phyloP scores from a whole-genome alignment of 2,329 filamentous ascomycete genomes.

The Rhynchosporium agropyri region DNA sequence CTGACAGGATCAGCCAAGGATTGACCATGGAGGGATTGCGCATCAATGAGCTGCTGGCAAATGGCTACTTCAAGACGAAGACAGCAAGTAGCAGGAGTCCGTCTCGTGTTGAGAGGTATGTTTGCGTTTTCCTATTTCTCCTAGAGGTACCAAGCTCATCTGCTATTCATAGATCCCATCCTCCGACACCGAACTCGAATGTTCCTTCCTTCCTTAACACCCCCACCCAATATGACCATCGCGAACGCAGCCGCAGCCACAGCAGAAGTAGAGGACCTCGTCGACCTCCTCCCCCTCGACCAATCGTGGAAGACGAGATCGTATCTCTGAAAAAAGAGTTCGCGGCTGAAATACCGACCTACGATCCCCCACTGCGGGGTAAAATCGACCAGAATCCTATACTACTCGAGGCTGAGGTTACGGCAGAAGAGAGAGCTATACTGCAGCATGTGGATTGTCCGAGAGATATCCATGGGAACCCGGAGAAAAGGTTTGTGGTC shows the following conservation, averaged over 20 bases:
- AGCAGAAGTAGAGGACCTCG: slow-evolving; percentile 24
- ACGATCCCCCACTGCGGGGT: slow-evolving; percentile 63
- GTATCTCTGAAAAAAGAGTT: slow-evolving; percentile 64
- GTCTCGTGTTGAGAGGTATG: slow-evolving; percentile 37
- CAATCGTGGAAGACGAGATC: slow-evolving; percentile 70
- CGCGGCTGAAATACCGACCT: slow-evolving; percentile 38
- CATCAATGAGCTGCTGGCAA: slow-evolving; percentile 45
- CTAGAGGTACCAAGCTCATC: background rate
- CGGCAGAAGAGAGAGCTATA: slow-evolving; percentile 38
- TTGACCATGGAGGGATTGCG: slow-evolving; percentile 32
- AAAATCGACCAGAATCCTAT: slow-evolving; percentile 69
- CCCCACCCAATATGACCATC: slow-evolving; percentile 19
- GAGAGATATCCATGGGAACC: slow-evolving; percentile 33
- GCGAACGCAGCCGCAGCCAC: slow-evolving; percentile 23
- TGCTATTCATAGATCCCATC: slow-evolving; percentile 1
- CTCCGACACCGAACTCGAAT: background rate
- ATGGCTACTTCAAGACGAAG: slow-evolving; percentile 54
- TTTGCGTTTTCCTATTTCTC: background rate
- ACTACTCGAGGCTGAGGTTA: slow-evolving; percentile 59
- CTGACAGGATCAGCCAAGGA: slow-evolving; percentile 19
- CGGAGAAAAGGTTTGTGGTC: slow-evolving; percentile 67
- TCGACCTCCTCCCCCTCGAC: slow-evolving; percentile 55
- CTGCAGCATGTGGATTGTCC: slow-evolving; percentile 33
- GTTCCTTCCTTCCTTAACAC: slow-evolving; percentile 21
- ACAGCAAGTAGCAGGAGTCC: slow-evolving; percentile 46